Percentiles rank a stretch among this genome's conserved stretches.
Evolutionary conservation across 140 eudicot genomes (phyloP).

Genomic region (Ambrosia hybrid): DNA sequence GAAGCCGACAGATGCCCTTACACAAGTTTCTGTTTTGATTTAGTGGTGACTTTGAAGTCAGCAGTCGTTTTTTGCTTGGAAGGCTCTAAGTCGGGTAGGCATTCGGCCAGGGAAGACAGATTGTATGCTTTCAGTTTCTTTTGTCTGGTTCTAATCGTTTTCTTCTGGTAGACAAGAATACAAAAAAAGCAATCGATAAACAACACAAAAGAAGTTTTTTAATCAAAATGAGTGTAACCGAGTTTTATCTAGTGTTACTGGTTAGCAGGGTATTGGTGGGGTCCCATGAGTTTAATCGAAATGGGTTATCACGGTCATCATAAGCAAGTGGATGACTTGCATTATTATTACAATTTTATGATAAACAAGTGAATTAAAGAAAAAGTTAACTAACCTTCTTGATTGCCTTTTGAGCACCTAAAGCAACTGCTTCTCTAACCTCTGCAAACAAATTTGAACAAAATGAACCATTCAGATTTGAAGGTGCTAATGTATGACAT

Average conservation of each 20-base stretch:
- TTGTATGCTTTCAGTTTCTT: conserved; percentile 86
- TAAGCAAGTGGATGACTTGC: no score
- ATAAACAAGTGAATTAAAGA: no score
- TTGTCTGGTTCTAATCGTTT: conserved; percentile 45
- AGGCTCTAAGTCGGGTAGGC: conserved; percentile 60
- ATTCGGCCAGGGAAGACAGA: conserved; percentile 65
- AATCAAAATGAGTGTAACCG: no score
- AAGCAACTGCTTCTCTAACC: conserved; percentile 66
- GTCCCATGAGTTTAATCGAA: no score
- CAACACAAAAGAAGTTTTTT: not conserved
- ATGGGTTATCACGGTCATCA: no score
- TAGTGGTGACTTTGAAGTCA: conserved; percentile 62
- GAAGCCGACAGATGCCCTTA: conserved; percentile 33
- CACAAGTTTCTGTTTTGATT: conserved; percentile 75
- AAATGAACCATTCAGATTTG: not conserved
- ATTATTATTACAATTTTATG: no score
- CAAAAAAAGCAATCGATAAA: not conserved
- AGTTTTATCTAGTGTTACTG: no score
- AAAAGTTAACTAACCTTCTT: conserved; percentile 39
- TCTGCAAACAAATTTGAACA: conserved; percentile 35
- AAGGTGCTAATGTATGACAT: no score
- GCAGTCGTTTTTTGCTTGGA: conserved; percentile 32
- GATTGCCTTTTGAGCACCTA: conserved; percentile 61
- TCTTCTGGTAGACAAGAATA: conserved; percentile 40
- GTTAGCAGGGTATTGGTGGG: no score